Evolutionary conservation across 805 yeast genomes (phyloP), one percentile per base, ranked within the genome.

Genomic region (Barnettozyma wickerhamii): DNA sequence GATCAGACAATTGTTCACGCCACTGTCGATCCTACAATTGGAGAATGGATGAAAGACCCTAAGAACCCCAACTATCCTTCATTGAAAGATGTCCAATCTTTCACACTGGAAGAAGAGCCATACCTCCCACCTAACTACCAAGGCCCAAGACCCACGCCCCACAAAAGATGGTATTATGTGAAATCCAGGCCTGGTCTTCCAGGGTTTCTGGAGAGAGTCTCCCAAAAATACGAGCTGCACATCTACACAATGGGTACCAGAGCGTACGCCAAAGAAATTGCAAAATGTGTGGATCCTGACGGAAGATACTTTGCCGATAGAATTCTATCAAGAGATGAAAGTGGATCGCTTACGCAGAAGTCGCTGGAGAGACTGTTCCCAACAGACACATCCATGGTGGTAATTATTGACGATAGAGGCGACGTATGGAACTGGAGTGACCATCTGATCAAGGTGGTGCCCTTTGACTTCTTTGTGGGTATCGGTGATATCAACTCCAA

Each of bases 391-490:
- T 83, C 95, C 14, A 84, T 93, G 95, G 99, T 93, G 24, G 93
- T 86, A 3, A 82, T 93, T 34, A 93, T 93, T 45, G 99, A 93
- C 62, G 99, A 93, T 61, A 75, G 99, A 59, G 99, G 97, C 3
- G 99, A 93, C 61, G 99, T 93, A 17, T 93, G 99, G 99, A 86
- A 85, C 56, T 93, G 99, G 99, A 85, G 88, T 50, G 80, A 84
- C 10, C 90, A 93, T 58, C 66, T 93, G 52, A 79, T 93, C 43
- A 87, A 91, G 62, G 98, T 91, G 5, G 84, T 89, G 2, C 99
- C 99, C 0, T 93, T 88, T 60, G 95, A 87, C 59, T 93, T 93
- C 54, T 93, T 93, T 55, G 95, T 90, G 28, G 98, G 98, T 10
- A 88, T 91, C 42, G 99, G 99, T 21, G 99, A 93, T 66, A 93